Evolutionary conservation across 768 basidiomycete genomes (phyloP).

Genomic region (Daedaleopsis sinensis): DNA sequence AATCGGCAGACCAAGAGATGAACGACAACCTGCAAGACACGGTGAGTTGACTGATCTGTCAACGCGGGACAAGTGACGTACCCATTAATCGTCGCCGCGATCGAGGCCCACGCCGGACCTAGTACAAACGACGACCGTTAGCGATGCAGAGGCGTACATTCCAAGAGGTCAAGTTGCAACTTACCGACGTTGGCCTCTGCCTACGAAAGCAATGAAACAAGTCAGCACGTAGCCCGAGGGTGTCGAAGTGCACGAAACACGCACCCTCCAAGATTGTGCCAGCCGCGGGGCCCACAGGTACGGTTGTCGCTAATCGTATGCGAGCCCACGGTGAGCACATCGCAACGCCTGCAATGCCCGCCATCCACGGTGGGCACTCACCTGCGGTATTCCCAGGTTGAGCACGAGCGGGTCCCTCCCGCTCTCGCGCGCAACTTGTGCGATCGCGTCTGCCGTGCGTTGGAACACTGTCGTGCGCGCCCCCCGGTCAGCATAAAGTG

Average conservation of each 20-base stretch:
- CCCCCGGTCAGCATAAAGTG: not conserved
- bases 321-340: too few species aligned
- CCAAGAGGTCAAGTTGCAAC: not conserved
- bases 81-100: constrained; percentile 58
- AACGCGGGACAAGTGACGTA: constrained; percentile 28
- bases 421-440: constrained; percentile 45
- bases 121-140: too few species aligned
- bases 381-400: constrained; percentile 59
- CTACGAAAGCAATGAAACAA: constrained; percentile 3
- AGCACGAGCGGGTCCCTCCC: constrained; percentile 58
- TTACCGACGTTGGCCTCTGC: constrained; percentile 34
- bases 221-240: not conserved
- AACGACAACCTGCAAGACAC: constrained; percentile 60
- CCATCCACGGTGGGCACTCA: constrained; percentile 33
- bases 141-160: too few species aligned
- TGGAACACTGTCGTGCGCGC: constrained; percentile 48
- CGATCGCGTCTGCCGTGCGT: constrained; percentile 63
- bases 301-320: constrained; percentile 48
- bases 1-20: constrained; percentile 61
- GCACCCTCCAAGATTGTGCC: constrained; percentile 69
- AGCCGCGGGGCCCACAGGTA: constrained; percentile 63
- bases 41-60: not conserved
- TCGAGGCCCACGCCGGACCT: constrained; percentile 46
- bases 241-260: constrained; percentile 11
- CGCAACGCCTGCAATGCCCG: too few species aligned